These are phyloP conservation scores for Tricholoma sp. DNA, from an alignment of 768 basidiomycete genomes.

Conservation along the genomic window DNA sequence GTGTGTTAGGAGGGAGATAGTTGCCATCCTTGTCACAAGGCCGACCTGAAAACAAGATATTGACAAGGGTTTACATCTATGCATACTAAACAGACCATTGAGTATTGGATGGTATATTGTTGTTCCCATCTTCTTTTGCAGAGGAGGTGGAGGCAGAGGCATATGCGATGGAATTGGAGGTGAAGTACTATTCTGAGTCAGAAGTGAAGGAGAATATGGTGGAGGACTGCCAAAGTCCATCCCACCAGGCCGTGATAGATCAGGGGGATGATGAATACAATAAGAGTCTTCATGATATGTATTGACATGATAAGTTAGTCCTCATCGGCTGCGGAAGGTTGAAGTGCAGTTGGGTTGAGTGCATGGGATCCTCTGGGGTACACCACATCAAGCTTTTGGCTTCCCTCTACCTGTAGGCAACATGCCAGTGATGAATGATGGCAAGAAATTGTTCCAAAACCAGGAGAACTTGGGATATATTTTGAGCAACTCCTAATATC, in stretches of 20 bases:
- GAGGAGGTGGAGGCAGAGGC: too few species aligned
- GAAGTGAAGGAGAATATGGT: not conserved
- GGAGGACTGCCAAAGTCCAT: too few species aligned
- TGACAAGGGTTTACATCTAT: not conserved
- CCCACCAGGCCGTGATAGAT: too few species aligned
- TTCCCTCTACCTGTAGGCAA: too few species aligned
- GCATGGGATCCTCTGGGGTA: not conserved
- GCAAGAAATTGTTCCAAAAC: too few species aligned
- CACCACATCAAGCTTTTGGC: too few species aligned
- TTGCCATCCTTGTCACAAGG: conserved; percentile 10
- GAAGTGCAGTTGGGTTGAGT: not conserved
- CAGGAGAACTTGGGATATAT: too few species aligned
- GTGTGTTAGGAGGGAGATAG: not conserved
- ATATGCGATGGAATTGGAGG: not conserved
- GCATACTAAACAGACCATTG: not conserved
- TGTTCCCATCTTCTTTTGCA: not conserved
- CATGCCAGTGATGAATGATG: too few species aligned
- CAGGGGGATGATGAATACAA: not conserved
- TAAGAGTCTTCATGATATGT: not conserved
- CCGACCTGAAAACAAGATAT: not conserved
- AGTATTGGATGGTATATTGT: not conserved
- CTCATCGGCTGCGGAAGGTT: not conserved
- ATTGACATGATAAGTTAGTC: not conserved
- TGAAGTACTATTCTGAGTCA: not conserved
- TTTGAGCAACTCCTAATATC: too few species aligned